Conservation (phyloP, 148 eudicot species). For the Heliamphora exappendiculata region DNA sequence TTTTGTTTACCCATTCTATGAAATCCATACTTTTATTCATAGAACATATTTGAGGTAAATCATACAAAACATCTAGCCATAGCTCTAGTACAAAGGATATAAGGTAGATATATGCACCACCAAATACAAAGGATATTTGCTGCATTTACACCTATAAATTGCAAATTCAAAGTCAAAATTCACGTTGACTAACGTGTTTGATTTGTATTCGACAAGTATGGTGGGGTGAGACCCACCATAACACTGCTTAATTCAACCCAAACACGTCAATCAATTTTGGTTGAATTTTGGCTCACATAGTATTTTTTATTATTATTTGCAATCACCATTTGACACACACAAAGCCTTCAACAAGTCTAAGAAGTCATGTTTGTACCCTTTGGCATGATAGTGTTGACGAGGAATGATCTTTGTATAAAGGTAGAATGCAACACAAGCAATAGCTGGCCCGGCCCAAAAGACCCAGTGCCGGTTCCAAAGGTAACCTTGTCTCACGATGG, state of each 20-base stretch:
- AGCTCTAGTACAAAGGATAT: background rate
- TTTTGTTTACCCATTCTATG: too few species aligned
- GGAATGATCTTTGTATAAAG: conserved; percentile 19
- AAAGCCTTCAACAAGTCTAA: conserved; percentile 15
- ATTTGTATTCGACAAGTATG: background rate
- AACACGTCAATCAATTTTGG: background rate
- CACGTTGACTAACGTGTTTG: background rate
- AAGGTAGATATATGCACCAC: background rate
- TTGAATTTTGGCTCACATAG: background rate
- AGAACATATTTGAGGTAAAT: background rate
- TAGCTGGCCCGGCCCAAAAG: conserved; percentile 37
- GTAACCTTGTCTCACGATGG: conserved; percentile 39
- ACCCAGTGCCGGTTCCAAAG: conserved; percentile 46
- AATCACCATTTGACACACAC: background rate
- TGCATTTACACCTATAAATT: too few species aligned
- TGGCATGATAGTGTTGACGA: conserved; percentile 7
- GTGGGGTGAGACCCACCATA: background rate
- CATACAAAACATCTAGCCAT: background rate
- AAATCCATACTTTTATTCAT: too few species aligned
- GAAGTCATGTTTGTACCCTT: conserved; percentile 17
- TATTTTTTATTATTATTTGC: background rate
- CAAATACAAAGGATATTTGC: too few species aligned
- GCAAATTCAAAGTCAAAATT: too few species aligned
- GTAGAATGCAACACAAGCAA: conserved; percentile 26
- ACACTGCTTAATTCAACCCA: background rate